Evolutionary conservation across 2,329 filamentous ascomycete species (phyloP).

Genomic region (Zasmidium citrigriseum): DNA sequence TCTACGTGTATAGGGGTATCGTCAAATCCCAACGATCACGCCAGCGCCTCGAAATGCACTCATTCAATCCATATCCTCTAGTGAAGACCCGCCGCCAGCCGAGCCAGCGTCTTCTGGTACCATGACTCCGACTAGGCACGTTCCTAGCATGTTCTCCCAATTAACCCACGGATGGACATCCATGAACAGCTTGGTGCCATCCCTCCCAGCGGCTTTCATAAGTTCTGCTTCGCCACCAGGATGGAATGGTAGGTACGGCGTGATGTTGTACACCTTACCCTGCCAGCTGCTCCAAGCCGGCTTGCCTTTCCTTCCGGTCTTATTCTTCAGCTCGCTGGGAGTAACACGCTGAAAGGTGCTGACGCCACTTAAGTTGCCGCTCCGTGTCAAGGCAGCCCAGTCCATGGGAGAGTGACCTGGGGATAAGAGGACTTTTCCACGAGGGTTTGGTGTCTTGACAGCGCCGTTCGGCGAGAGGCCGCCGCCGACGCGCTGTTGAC

Average conservation of each 20-base stretch:
- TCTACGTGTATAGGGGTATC: too few relatives aligned
- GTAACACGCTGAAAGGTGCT: slow-evolving; percentile 69
- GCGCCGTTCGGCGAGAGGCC: slow-evolving; percentile 33
- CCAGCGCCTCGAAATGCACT: too few relatives aligned
- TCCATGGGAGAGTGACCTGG: slow-evolving; percentile 94
- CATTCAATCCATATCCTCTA: slow-evolving; percentile 63
- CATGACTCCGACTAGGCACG: slow-evolving; percentile 63
- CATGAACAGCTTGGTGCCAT: slow-evolving; percentile 64
- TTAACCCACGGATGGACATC: slow-evolving; percentile 70
- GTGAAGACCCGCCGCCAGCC: slow-evolving; percentile 26
- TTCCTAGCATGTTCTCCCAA: slow-evolving; percentile 65
- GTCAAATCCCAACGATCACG: too few relatives aligned
- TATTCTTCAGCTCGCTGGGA: slow-evolving; percentile 72
- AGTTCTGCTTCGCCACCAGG: slow-evolving; percentile 81
- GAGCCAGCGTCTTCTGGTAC: slow-evolving; percentile 55
- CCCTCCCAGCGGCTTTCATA: slow-evolving; percentile 75
- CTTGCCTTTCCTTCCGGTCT: slow-evolving; percentile 76
- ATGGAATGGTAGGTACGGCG: slow-evolving; percentile 85
- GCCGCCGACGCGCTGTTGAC: slow-evolving; percentile 41
- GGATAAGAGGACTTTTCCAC: slow-evolving; percentile 73
- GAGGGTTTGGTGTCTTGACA: slow-evolving; percentile 42
- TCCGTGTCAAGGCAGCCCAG: slow-evolving; percentile 80
- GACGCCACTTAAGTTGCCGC: slow-evolving; percentile 53
- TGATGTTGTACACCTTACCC: slow-evolving; percentile 92
- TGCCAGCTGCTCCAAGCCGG: slow-evolving; percentile 90